Evolutionary conservation across 1,284 basidiomycete genomes (phyloP).

Genomic region (Ustilago nuda): DNA sequence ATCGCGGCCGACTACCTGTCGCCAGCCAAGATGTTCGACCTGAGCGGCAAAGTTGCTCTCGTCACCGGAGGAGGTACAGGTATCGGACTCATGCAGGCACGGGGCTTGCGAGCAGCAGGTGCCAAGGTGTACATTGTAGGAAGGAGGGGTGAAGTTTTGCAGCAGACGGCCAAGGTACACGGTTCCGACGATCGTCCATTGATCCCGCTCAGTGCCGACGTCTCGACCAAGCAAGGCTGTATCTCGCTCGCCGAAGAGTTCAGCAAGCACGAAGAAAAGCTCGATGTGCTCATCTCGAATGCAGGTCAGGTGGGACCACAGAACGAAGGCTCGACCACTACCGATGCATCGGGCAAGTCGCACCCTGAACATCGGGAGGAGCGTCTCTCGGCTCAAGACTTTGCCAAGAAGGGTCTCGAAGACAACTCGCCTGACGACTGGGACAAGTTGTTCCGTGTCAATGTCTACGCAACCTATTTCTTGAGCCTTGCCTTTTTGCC

Average conservation of each 20-base stretch:
- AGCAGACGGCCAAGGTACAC: constrained; percentile 47
- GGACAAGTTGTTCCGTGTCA: constrained; percentile 55
- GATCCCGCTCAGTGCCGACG: constrained; percentile 43
- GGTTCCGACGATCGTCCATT: constrained; percentile 36
- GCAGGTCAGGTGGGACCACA: constrained; percentile 51
- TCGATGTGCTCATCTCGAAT: constrained; percentile 55
- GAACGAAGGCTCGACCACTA: constrained; percentile 52
- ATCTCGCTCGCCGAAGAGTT: constrained; percentile 40
- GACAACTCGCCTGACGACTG: constrained; percentile 57
- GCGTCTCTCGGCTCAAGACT: constrained; percentile 38
- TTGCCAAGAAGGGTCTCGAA: constrained; percentile 47
- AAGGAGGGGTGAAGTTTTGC: constrained; percentile 43
- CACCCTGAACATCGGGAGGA: constrained; percentile 51
- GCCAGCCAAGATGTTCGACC: constrained; percentile 38
- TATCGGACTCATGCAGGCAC: constrained; percentile 79
- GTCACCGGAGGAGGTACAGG: constrained; percentile 85
- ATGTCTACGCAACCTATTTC: constrained; percentile 52
- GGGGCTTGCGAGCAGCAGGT: constrained; percentile 80
- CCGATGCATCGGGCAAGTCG: constrained; percentile 35
- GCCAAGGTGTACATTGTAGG: constrained; percentile 79
- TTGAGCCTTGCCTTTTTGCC: constrained; percentile 53
- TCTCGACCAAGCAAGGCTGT: constrained; percentile 48
- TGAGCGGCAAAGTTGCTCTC: constrained; percentile 74
- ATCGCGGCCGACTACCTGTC: constrained; percentile 24
- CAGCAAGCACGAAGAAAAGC: constrained; percentile 42